Evolutionary conservation across 2,329 filamentous ascomycete genomes (phyloP).

Genomic region (Colletotrichum phormii): DNA sequence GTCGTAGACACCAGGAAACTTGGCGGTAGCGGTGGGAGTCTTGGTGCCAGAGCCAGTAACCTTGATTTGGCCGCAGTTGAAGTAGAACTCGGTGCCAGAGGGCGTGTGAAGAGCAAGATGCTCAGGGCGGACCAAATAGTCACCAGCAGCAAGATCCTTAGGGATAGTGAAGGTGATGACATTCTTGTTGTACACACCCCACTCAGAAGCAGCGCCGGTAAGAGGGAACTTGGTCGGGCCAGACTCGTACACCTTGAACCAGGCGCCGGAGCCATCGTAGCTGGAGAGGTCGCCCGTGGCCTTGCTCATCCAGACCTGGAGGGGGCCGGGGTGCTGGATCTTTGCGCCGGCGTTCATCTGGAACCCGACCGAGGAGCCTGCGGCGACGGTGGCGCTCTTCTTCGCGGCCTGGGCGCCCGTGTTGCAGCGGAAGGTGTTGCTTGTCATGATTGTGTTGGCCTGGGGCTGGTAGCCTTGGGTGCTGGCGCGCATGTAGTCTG

Average conservation of each 20-base stretch:
- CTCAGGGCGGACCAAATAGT: conserved; percentile 55
- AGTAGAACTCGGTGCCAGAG: conserved; percentile 50
- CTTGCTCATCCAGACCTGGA: conserved; percentile 27
- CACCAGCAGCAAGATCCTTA: conserved; percentile 46
- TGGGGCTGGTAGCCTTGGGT: too few relatives aligned
- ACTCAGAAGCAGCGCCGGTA: conserved; percentile 1
- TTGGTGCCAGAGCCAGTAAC: conserved; percentile 52
- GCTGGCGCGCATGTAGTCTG: too few relatives aligned
- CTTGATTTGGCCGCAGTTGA: conserved; percentile 55
- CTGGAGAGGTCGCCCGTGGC: conserved; percentile 20
- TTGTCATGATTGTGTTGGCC: too few relatives aligned
- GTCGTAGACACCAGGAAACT: conserved; percentile 52
- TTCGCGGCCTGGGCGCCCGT: too few relatives aligned
- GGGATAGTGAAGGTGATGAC: conserved; percentile 48
- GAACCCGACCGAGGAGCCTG: too few relatives aligned
- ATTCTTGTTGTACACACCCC: conserved; percentile 35
- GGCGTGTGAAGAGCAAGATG: conserved; percentile 56
- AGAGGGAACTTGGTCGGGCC: conserved; percentile 21
- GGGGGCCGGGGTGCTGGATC: conserved; percentile 33
- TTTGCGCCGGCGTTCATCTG: conserved; percentile 16
- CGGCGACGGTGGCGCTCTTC: too few relatives aligned
- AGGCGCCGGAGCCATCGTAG: conserved; percentile 37
- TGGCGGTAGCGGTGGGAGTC: conserved; percentile 49
- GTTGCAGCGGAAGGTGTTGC: too few relatives aligned
- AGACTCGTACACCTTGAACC: conserved; percentile 42